phyloP scores from a whole-genome alignment of 2,329 filamentous ascomycete species.

The Calonectria pseudoreteaudii region DNA sequence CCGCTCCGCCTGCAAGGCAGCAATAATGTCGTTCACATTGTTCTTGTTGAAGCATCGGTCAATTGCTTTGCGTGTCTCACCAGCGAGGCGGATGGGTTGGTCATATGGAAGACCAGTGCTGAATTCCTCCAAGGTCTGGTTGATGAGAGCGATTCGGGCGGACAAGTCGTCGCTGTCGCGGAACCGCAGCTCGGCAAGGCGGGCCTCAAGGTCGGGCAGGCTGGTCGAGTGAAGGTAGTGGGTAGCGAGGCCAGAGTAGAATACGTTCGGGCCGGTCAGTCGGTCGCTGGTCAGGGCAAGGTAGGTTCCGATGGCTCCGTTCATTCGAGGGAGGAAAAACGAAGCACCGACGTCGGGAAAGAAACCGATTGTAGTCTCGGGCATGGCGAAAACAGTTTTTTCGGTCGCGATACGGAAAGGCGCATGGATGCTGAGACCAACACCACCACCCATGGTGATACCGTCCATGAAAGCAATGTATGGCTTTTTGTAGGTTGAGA shows the following conservation, averaged over 20 bases:
- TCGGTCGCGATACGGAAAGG: slow-evolving; percentile 98
- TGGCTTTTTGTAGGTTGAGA: slow-evolving; percentile 93
- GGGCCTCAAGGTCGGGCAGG: slow-evolving; percentile 82
- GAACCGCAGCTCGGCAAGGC: slow-evolving; percentile 91
- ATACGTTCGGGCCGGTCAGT: slow-evolving; percentile 84
- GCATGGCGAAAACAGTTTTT: slow-evolving; percentile 96
- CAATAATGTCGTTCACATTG: slow-evolving; percentile 77
- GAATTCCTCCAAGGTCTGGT: slow-evolving; percentile 92
- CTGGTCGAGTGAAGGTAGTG: slow-evolving; percentile 96
- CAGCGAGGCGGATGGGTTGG: slow-evolving; percentile 74
- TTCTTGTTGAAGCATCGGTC: slow-evolving; percentile 83
- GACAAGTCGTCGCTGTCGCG: slow-evolving; percentile 76
- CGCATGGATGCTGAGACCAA: slow-evolving; percentile 93
- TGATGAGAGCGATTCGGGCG: slow-evolving; percentile 78
- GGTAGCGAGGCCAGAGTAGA: slow-evolving; percentile 92
- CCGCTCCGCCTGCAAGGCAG: slow-evolving; percentile 68
- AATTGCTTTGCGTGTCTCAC: slow-evolving; percentile 81
- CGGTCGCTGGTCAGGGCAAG: slow-evolving; percentile 90
- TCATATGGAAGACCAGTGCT: slow-evolving; percentile 84
- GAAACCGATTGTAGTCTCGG: slow-evolving; percentile 97
- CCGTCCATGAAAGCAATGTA: slow-evolving; percentile 97
- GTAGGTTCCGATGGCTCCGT: slow-evolving; percentile 89
- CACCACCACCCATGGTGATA: slow-evolving; percentile 97
- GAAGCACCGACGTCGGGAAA: slow-evolving; percentile 98
- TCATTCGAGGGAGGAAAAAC: slow-evolving; percentile 93